Base-by-base conservation (phyloP, 2,329 filamentous ascomycete species). In the Falciphora oryzae region DNA sequence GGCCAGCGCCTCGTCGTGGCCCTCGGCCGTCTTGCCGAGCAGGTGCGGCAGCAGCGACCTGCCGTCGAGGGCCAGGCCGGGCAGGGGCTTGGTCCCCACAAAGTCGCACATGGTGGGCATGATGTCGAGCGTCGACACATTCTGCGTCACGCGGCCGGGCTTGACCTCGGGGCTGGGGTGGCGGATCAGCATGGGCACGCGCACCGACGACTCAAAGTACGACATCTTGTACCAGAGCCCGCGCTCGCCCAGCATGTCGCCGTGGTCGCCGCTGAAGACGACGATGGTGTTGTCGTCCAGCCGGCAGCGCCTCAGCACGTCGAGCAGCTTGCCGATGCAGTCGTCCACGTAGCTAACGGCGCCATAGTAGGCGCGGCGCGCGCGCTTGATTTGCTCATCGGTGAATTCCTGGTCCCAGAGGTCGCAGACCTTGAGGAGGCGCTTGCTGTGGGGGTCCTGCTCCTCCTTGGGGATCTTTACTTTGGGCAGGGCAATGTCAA, bases 211-310 rank as follows among this genome's bases (percentile, higher is more conserved):
- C 82, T 97, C 93, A 72, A 93, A 97, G 84, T 95, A 97, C 73
- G 87, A 92, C 93, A 97, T 97, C 83, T 97, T 97, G 82, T 97
- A 93, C 93, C 93, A 97, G 60, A 97, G 80, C 7, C 91, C 90
- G 63, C 92, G 88, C 80, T 97, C 93, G 66, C 93, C 93, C 10
- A 97, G 85, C 93, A 97, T 97, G 76, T 97, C 93, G 65, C 93
- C 93, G 73, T 97, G 93, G 74, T 97, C 93, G 59, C 93, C 93
- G 65, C 90, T 93, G 78, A 97, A 97, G 69, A 97, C 88, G 71
- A 97, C 82, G 70, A 97, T 93, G 16, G 93, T 97, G 77, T 97
- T 87, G 44, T 96, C 87, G 66, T 89, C 89, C 59, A 97, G 81
- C 8, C 88, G 85, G 73, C 92, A 94, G 66, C 92, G 84, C 75